Evolutionary conservation across 106 monocot species (phyloP).

Genomic region (Acorus gramineus): DNA sequence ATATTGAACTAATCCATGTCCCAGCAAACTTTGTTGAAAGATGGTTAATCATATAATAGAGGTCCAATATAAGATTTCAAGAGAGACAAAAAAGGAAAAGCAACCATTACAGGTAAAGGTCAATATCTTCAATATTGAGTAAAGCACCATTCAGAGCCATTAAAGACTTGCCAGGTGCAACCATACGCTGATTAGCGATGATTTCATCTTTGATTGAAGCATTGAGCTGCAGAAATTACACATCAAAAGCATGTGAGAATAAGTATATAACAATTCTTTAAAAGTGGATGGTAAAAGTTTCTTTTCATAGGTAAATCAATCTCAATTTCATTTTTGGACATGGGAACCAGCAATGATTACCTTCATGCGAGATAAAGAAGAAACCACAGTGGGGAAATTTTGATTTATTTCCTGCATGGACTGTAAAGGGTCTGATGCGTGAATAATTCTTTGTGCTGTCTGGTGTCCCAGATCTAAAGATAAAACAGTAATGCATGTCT

Average conservation of each 20-base stretch:
- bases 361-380: constrained; percentile 91
- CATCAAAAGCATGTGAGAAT: too few species aligned
- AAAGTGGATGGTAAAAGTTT: neutral
- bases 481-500: neutral
- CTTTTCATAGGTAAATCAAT: too few species aligned
- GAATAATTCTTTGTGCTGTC: constrained; percentile 85
- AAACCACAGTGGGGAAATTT: constrained; percentile 92
- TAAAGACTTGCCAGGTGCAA: constrained; percentile 92
- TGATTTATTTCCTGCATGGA: constrained; percentile 98
- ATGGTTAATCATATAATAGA: neutral
- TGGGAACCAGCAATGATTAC: constrained; percentile 15
- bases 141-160: constrained; percentile 97
- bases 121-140: constrained; percentile 88
- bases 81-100: neutral
- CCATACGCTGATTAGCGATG: constrained; percentile 91
- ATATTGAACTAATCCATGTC: too few species aligned
- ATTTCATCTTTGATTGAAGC: constrained; percentile 90
- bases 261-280: too few species aligned
- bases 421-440: constrained; percentile 86
- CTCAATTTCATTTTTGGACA: too few species aligned
- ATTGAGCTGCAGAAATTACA: constrained; percentile 45
- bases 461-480: constrained; percentile 86
- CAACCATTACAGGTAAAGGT: constrained; percentile 75
- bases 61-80: neutral
- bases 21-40: too few species aligned